These are phyloP conservation scores for Lignosus rhinocerotis DNA, from an alignment of 1,284 basidiomycete genomes.

Conservation along the genomic window DNA sequence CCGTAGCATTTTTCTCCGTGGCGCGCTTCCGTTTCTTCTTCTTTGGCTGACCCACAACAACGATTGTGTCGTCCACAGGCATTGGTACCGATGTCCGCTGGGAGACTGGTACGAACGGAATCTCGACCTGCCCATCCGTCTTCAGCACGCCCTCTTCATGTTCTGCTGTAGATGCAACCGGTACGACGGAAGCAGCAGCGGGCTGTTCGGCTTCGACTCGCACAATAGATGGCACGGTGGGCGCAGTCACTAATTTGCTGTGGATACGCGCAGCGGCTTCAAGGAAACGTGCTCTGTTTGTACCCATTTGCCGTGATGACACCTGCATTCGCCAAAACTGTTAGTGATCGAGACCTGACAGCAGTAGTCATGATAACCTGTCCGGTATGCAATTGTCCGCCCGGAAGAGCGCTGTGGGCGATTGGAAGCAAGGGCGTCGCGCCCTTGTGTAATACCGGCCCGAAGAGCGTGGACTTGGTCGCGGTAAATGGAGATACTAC, in stretches of 20 bases:
- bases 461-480: conserved; percentile 30
- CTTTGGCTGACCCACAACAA: conserved; percentile 65
- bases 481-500: conserved; percentile 19
- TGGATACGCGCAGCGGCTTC: conserved; percentile 45
- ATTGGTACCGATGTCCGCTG: conserved; percentile 40
- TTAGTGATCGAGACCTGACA: not conserved
- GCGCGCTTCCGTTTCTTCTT: conserved; percentile 62
- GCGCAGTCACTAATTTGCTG: conserved; percentile 44
- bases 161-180: conserved; percentile 9
- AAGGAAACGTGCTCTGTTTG: conserved; percentile 30
- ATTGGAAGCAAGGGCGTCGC: conserved; percentile 18
- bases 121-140: conserved; percentile 53
- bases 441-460: conserved; percentile 12
- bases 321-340: not conserved
- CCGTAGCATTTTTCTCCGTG: conserved; percentile 8
- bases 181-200: conserved; percentile 1
- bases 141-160: conserved; percentile 14
- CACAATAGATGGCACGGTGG: conserved; percentile 46
- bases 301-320: not conserved
- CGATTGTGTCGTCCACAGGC: conserved; percentile 60
- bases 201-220: not conserved
- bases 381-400: conserved; percentile 13
- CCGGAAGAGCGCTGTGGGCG: conserved; percentile 45
- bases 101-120: conserved; percentile 68
- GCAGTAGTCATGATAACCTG: not conserved